Evolutionary conservation across 2,329 filamentous ascomycete genomes (phyloP).

Genomic region (Talaromyces sp.): DNA sequence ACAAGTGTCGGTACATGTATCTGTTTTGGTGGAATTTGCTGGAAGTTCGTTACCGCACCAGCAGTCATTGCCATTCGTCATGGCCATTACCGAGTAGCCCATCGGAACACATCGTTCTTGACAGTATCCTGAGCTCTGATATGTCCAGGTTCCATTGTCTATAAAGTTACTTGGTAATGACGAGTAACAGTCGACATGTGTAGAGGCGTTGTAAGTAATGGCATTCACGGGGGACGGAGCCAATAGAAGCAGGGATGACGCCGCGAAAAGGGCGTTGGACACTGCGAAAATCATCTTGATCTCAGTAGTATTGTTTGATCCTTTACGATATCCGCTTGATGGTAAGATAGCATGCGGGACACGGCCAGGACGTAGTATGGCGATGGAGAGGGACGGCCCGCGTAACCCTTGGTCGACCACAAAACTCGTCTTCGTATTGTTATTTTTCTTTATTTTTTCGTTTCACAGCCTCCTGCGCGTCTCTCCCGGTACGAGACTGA

Average conservation of each 20-base stretch:
- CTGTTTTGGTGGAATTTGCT: constrained; percentile 51
- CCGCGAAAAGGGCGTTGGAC: constrained; percentile 3
- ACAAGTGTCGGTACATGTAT: constrained; percentile 64
- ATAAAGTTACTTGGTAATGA: constrained; percentile 35
- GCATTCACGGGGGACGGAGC: neutral
- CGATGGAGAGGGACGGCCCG: constrained; percentile 35
- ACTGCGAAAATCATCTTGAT: constrained; percentile 11
- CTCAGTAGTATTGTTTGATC: neutral
- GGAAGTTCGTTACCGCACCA: constrained; percentile 72
- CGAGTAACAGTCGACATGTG: constrained; percentile 15
- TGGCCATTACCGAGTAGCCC: constrained; percentile 58
- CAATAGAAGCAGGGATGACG: constrained; percentile 5
- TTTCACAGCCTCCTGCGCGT: constrained; percentile 5
- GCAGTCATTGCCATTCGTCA: constrained; percentile 62
- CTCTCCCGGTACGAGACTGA: constrained; percentile 9
- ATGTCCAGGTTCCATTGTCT: constrained; percentile 49
- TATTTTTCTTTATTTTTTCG: neutral
- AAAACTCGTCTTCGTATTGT: neutral
- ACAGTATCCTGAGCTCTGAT: constrained; percentile 56
- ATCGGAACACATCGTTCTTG: constrained; percentile 49
- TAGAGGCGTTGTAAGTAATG: constrained; percentile 11
- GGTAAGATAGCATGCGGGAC: neutral
- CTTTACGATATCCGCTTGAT: neutral
- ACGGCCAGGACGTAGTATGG: constrained; percentile 1
- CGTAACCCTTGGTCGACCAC: constrained; percentile 33